phyloP scores from a whole-genome alignment of 1,284 basidiomycete genomes.

The Leucoagaricus sp. region DNA sequence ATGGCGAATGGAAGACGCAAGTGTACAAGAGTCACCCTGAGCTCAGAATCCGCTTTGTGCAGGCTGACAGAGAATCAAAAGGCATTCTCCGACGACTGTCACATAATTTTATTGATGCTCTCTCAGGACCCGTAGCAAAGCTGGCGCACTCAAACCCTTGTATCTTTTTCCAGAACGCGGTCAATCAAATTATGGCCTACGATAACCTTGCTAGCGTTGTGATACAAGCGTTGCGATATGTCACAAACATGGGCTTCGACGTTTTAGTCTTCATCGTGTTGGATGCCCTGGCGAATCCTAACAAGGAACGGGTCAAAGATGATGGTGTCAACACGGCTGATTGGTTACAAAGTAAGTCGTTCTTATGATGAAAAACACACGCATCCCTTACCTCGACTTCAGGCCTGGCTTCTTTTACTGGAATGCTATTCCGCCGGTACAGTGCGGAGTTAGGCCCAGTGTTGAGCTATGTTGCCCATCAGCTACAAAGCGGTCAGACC shows the following conservation, averaged over 20 bases:
- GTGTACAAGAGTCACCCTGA: conserved; percentile 74
- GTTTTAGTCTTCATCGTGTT: conserved; percentile 89
- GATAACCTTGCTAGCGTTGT: conserved; percentile 93
- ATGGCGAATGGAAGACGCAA: conserved; percentile 92
- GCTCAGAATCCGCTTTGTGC: conserved; percentile 68
- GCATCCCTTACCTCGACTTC: conserved; percentile 19
- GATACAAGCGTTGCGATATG: conserved; percentile 88
- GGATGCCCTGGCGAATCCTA: conserved; percentile 86
- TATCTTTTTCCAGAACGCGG: conserved; percentile 87
- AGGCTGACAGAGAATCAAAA: conserved; percentile 79
- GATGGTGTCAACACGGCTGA: conserved; percentile 92
- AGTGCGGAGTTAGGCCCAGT: conserved; percentile 83
- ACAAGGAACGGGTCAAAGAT: conserved; percentile 85
- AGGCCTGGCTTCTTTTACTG: conserved; percentile 92
- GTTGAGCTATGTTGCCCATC: conserved; percentile 90
- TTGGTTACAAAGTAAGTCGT: conserved; percentile 85
- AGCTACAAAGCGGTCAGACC: conserved; percentile 80
- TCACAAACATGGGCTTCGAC: conserved; percentile 93
- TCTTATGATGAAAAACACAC: conserved; percentile 3
- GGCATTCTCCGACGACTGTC: conserved; percentile 80
- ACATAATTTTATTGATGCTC: conserved; percentile 79
- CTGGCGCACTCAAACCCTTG: conserved; percentile 92
- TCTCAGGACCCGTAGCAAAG: conserved; percentile 92
- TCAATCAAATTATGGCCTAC: conserved; percentile 96
- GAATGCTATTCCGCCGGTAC: conserved; percentile 89